A percentile compares a stretch with the other conserved stretches of the same genome.
Evolutionary conservation across 2,329 filamentous ascomycete species (phyloP).

Genomic region (Diaporthe helianthi): DNA sequence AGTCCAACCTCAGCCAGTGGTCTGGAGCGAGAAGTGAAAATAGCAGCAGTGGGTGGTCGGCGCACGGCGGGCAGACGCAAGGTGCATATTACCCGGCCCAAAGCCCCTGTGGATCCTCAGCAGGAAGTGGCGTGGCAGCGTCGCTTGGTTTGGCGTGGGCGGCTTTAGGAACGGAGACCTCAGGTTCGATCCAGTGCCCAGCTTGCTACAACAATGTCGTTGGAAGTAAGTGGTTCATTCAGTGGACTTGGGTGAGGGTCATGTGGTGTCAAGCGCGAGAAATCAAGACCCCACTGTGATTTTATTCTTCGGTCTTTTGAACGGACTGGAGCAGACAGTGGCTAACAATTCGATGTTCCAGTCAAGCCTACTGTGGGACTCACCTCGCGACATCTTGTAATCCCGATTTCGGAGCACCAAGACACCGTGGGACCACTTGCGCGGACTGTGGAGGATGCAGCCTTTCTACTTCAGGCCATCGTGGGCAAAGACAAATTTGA

Average conservation of each 20-base stretch:
- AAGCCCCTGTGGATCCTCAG: constrained; percentile 67
- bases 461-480: constrained; percentile 67
- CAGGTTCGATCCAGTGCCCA: constrained; percentile 26
- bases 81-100: constrained; percentile 68
- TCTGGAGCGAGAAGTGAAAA: constrained; percentile 65
- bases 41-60: constrained; percentile 69
- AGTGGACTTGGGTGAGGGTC: background rate
- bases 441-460: constrained; percentile 59
- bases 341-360: background rate
- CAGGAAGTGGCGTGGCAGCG: constrained; percentile 66
- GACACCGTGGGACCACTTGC: constrained; percentile 64
- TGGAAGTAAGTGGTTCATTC: constrained; percentile 7
- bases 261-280: background rate
- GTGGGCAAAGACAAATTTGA: constrained; percentile 66
- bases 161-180: constrained; percentile 26
- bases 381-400: constrained; percentile 65
- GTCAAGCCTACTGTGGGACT: constrained; percentile 71
- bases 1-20: constrained; percentile 69
- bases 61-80: constrained; percentile 67
- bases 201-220: constrained; percentile 26
- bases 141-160: constrained; percentile 66
- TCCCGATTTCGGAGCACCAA: constrained; percentile 67
- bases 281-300: background rate
- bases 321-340: background rate
- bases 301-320: background rate